phyloP scores from a whole-genome alignment of 331 rosid species.

The Acacia pycnantha region DNA sequence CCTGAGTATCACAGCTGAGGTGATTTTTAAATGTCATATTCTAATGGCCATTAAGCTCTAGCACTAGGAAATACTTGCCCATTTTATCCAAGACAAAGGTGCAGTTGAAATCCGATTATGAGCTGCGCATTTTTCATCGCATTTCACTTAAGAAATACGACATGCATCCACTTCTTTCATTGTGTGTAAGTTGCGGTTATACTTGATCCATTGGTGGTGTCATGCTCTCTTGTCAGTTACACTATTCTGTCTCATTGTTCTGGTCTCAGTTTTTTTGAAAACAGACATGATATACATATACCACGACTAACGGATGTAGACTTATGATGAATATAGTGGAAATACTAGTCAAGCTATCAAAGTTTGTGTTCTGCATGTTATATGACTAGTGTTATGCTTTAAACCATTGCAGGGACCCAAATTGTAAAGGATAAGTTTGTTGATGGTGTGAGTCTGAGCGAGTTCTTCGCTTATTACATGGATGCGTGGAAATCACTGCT shows the following conservation, averaged over 20 bases:
- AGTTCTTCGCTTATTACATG: slow-evolving; percentile 50
- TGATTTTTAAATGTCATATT: slow-evolving; percentile 21
- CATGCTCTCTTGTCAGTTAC: neutral
- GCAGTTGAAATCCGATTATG: neutral
- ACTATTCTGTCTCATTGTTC: neutral
- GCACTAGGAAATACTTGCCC: neutral
- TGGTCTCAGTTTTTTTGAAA: neutral
- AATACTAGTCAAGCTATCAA: neutral
- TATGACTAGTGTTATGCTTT: neutral
- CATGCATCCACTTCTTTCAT: neutral
- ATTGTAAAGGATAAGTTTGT: slow-evolving; percentile 30
- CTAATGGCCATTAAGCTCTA: neutral
- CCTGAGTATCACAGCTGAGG: slow-evolving; percentile 54
- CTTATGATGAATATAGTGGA: neutral
- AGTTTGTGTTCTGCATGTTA: neutral
- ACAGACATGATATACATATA: neutral
- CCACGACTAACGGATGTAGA: neutral
- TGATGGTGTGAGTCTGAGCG: slow-evolving; percentile 15
- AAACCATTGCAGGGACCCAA: slow-evolving; percentile 21
- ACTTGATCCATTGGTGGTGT: neutral
- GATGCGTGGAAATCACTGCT: slow-evolving; percentile 55
- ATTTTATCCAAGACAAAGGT: neutral
- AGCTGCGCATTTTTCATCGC: neutral
- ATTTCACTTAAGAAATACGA: neutral
- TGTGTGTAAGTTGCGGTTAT: neutral